Percentiles rank a stretch among this genome's conserved stretches.
Conservation (phyloP, 345 rosid genomes). For the Bruguiera sexangula region DNA sequence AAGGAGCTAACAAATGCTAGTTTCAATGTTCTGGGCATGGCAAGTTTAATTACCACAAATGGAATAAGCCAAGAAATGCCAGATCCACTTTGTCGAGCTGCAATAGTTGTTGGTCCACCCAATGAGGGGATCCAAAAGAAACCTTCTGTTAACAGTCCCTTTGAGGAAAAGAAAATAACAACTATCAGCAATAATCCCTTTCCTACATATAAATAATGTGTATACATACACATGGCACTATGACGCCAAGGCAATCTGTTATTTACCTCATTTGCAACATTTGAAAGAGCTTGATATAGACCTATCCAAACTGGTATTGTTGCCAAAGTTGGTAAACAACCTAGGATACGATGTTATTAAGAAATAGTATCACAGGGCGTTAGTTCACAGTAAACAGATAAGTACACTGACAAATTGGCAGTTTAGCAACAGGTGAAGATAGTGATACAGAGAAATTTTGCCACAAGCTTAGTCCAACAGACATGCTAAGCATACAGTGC, state of each 20-base stretch:
- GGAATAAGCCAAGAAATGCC: slow-evolving; percentile 97
- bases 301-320: slow-evolving; percentile 95
- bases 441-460: not conserved
- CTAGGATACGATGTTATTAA: slow-evolving; percentile 36
- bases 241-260: slow-evolving; percentile 1
- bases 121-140: slow-evolving; percentile 98
- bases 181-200: slow-evolving; percentile 16
- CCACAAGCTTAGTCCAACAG: too few species aligned
- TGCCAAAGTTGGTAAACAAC: slow-evolving; percentile 71
- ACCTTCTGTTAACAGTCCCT: slow-evolving; percentile 93
- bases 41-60: slow-evolving; percentile 68
- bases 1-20: slow-evolving; percentile 6
- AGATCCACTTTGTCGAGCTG: slow-evolving; percentile 95
- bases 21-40: slow-evolving; percentile 4
- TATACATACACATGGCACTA: not conserved
- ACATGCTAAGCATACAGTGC: not conserved
- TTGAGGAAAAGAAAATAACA: slow-evolving; percentile 17
- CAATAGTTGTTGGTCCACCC: slow-evolving; percentile 92
- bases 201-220: not conserved
- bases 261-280: slow-evolving; percentile 88
- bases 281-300: slow-evolving; percentile 94
- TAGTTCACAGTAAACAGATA: slow-evolving; percentile 4
- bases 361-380: slow-evolving; percentile 16
- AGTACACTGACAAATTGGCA: not conserved
- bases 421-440: not conserved